Evolutionary conservation across 768 basidiomycete genomes (phyloP).

Genomic region (Boletus tomentosulus): DNA sequence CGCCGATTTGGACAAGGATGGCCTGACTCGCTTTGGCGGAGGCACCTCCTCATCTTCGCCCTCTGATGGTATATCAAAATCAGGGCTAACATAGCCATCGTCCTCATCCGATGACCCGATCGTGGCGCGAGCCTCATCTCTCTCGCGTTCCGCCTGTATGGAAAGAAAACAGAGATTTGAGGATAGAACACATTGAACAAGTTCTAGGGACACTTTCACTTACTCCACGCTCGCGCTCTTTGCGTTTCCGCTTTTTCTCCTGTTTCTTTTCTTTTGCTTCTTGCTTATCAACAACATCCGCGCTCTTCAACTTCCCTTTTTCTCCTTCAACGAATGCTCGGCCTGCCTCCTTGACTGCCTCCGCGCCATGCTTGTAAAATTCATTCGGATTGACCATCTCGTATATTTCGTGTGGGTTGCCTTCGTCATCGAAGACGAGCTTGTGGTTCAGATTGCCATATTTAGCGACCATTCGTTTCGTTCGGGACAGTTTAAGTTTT

Average conservation of each 20-base stretch:
- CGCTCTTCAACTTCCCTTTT: conserved; percentile 62
- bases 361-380: conserved; percentile 61
- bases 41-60: conserved; percentile 37
- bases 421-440: conserved; percentile 88
- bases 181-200: not conserved
- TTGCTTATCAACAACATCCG: conserved; percentile 73
- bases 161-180: not conserved
- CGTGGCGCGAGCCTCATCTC: conserved; percentile 18
- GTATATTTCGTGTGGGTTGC: conserved; percentile 74
- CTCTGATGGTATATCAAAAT: conserved; percentile 51
- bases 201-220: conserved; percentile 6
- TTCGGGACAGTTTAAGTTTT: conserved; percentile 68
- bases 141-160: conserved; percentile 24
- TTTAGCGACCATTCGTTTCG: conserved; percentile 69
- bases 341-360: conserved; percentile 63
- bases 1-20: conserved; percentile 30
- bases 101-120: conserved; percentile 44
- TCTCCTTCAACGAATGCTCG: conserved; percentile 70
- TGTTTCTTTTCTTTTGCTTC: conserved; percentile 83
- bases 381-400: conserved; percentile 77
- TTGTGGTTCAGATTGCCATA: conserved; percentile 60
- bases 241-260: conserved; percentile 91
- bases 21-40: conserved; percentile 31
- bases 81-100: conserved; percentile 70
- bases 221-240: conserved; percentile 60